Evolutionary conservation across 2,329 filamentous ascomycete genomes (phyloP).

Genomic region (Lasiodiplodia sp.): DNA sequence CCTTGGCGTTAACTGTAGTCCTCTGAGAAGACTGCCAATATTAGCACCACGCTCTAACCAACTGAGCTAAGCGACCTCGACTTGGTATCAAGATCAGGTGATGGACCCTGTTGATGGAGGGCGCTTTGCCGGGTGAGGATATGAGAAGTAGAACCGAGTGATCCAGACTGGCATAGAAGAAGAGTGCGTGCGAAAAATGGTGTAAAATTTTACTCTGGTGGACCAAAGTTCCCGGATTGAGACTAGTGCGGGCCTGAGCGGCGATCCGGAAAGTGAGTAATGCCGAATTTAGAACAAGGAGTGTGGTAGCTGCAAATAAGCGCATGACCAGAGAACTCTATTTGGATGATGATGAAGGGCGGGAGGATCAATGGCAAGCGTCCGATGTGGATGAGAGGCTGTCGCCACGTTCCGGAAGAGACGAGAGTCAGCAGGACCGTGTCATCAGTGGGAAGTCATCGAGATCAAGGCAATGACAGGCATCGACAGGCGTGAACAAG

Average conservation of each 20-base stretch:
- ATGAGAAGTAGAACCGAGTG: neutral
- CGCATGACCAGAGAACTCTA: neutral
- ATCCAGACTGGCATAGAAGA: neutral
- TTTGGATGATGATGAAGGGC: constrained; percentile 10
- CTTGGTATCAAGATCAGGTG: neutral
- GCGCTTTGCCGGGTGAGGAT: neutral
- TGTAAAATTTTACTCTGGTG: constrained; percentile 20
- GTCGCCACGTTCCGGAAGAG: neutral
- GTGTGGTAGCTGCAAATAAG: neutral
- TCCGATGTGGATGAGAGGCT: neutral
- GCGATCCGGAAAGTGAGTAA: neutral
- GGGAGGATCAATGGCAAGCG: neutral
- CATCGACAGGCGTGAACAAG: neutral
- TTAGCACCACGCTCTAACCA: constrained; percentile 35
- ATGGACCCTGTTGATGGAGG: neutral
- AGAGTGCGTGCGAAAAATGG: neutral
- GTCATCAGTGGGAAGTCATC: neutral
- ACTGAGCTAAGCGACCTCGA: constrained; percentile 33
- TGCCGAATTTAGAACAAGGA: neutral
- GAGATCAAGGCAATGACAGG: neutral
- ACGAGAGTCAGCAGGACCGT: constrained; percentile 1
- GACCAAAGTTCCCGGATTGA: constrained; percentile 8
- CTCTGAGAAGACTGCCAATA: constrained; percentile 14
- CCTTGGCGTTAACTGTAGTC: constrained; percentile 31
- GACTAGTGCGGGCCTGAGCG: constrained; percentile 7